These are phyloP conservation scores for Pestalotiopsis sp. DNA, from an alignment of 2,329 filamentous ascomycete species.

Conservation along the genomic window DNA sequence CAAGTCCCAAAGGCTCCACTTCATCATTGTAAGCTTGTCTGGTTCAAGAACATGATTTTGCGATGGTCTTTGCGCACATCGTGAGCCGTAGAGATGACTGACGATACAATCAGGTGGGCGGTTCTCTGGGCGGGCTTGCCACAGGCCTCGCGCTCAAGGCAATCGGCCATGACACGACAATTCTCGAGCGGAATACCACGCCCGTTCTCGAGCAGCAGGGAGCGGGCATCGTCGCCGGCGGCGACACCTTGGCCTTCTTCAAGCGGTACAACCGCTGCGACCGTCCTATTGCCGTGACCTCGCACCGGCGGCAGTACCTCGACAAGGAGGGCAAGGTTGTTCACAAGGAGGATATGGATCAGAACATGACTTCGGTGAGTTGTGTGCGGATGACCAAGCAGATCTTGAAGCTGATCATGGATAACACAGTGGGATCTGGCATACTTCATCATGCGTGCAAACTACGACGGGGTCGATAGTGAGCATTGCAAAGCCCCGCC, in stretches of 20 bases:
- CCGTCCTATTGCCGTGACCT: constrained; percentile 30
- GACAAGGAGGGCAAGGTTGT: constrained; percentile 31
- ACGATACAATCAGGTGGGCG: constrained; percentile 34
- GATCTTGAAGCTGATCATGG: neutral
- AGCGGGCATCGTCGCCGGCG: constrained; percentile 46
- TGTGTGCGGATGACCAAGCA: neutral
- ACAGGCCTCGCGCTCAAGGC: constrained; percentile 39
- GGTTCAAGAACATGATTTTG: too few relatives aligned
- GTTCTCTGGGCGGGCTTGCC: constrained; percentile 41
- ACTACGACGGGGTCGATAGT: constrained; percentile 39
- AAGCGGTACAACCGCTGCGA: constrained; percentile 38
- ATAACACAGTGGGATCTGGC: constrained; percentile 39
- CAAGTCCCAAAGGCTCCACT: neutral
- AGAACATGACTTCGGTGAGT: constrained; percentile 42
- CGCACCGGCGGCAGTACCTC: constrained; percentile 33
- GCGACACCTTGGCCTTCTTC: constrained; percentile 42
- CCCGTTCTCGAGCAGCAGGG: constrained; percentile 47
- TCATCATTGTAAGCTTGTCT: constrained; percentile 9
- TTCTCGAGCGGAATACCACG: constrained; percentile 43
- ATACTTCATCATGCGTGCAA: constrained; percentile 43
- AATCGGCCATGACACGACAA: constrained; percentile 40
- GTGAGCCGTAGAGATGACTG: too few relatives aligned
- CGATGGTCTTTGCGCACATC: too few relatives aligned
- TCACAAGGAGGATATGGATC: constrained; percentile 32
- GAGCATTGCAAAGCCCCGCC: constrained; percentile 30